phyloP scores from a whole-genome alignment of 805 yeast genomes.

The Helenozyma baotianmanensis region DNA sequence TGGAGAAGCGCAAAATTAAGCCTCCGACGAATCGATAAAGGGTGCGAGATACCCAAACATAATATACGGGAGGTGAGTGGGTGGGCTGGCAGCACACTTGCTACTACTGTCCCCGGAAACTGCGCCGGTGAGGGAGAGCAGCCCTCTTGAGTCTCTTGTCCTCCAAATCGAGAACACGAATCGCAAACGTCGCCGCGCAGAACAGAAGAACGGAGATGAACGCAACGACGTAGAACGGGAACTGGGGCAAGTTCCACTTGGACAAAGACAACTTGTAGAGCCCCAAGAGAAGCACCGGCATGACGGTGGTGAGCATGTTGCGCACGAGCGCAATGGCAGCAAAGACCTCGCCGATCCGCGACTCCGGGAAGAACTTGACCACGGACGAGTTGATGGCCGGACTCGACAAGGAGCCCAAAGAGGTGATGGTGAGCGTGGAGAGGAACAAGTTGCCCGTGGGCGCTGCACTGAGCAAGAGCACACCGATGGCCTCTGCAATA shows the following conservation, averaged over 20 bases:
- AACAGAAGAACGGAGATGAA: conserved; percentile 5
- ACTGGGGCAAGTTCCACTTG: conserved; percentile 24
- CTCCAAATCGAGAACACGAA: conserved; percentile 7
- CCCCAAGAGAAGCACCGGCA: conserved; percentile 46
- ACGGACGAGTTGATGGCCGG: conserved; percentile 60
- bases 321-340: conserved; percentile 64
- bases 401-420: conserved; percentile 34
- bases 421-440: conserved; percentile 30
- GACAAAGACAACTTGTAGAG: conserved; percentile 36
- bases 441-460: conserved; percentile 25
- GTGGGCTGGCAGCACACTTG: no score
- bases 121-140: no score
- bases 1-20: no score
- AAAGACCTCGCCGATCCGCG: conserved; percentile 64
- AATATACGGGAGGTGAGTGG: no score
- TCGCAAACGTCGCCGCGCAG: conserved; percentile 4
- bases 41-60: no score
- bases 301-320: conserved; percentile 42
- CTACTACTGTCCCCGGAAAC: no score
- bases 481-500: conserved; percentile 36
- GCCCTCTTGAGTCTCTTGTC: no score
- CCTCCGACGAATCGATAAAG: no score
- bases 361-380: conserved; percentile 56
- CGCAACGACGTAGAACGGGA: conserved; percentile 20
- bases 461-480: conserved; percentile 30